phyloP scores from a whole-genome alignment of 225 moss, liverwort and hornwort species.

The Sphagnum contortum region DNA sequence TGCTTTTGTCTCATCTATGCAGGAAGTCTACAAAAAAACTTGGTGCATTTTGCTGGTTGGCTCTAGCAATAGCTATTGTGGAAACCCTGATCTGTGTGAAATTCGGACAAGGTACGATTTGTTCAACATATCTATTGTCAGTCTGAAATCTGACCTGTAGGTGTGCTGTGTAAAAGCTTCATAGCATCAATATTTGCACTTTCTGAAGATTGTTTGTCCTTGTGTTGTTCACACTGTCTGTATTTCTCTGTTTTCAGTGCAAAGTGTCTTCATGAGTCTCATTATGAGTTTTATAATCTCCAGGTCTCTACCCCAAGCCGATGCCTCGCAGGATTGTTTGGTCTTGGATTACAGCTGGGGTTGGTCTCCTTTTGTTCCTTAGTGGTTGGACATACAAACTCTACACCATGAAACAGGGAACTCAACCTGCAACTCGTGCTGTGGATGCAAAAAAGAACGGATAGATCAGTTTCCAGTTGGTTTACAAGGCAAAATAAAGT shows the following conservation, averaged over 20 bases:
- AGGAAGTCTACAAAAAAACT: conserved; percentile 76
- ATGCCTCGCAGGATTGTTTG: conserved; percentile 79
- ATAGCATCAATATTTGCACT: neutral
- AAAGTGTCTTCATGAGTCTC: too few relatives aligned
- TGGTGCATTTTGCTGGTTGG: conserved; percentile 76
- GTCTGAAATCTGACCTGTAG: too few relatives aligned
- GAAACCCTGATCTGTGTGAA: conserved; percentile 86
- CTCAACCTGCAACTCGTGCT: too few relatives aligned
- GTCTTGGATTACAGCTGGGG: conserved; percentile 67
- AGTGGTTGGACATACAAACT: conserved; percentile 63
- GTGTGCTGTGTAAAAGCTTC: neutral
- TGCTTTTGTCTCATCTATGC: conserved; percentile 5
- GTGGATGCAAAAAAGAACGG: too few relatives aligned
- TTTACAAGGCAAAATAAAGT: too few relatives aligned
- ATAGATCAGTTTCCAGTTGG: too few relatives aligned
- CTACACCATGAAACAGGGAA: too few relatives aligned
- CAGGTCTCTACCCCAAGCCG: conserved; percentile 81
- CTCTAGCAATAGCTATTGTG: conserved; percentile 54
- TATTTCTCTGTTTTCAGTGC: too few relatives aligned
- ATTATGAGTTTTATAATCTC: neutral
- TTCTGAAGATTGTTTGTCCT: neutral
- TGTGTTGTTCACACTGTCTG: neutral
- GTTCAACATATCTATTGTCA: neutral
- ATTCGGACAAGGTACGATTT: conserved; percentile 64
- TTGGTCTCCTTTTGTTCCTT: conserved; percentile 41